Conservation (phyloP, 2,329 filamentous ascomycete genomes). For the Fusarium paranaense region DNA sequence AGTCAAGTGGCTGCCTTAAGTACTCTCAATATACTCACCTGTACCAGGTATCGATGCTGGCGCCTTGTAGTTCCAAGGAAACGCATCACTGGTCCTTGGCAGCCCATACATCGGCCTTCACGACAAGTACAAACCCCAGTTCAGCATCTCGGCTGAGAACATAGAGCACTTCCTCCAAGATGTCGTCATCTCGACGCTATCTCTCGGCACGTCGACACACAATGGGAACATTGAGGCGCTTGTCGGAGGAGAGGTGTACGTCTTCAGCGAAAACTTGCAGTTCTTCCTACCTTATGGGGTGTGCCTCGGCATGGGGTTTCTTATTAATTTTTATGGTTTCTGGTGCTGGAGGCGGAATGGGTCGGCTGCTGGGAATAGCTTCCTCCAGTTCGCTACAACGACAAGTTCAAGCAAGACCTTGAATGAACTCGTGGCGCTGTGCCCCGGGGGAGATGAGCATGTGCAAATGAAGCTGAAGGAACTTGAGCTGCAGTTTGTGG, state of each 20-base stretch:
- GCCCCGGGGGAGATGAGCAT: neutral
- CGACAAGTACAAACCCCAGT: rapidly evolving
- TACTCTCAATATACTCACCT: neutral
- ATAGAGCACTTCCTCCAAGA: neutral
- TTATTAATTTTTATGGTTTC: neutral
- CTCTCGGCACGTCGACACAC: neutral
- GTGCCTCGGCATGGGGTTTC: neutral
- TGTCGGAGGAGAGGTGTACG: neutral
- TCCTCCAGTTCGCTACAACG: neutral
- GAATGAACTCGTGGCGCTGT: neutral
- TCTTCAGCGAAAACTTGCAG: neutral
- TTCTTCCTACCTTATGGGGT: neutral
- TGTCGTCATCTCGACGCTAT: neutral
- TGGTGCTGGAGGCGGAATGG: neutral
- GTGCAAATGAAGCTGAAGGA: too few species aligned
- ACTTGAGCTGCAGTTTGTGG: neutral
- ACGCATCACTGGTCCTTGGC: neutral
- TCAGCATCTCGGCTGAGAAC: neutral
- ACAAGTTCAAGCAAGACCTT: neutral
- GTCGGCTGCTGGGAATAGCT: neutral
- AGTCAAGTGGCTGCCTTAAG: neutral
- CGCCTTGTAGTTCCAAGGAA: neutral
- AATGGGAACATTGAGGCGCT: neutral
- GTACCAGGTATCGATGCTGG: neutral
- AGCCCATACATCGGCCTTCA: neutral